Evolutionary conservation across 768 basidiomycete genomes (phyloP).

Genomic region (Russula ochroleuca): DNA sequence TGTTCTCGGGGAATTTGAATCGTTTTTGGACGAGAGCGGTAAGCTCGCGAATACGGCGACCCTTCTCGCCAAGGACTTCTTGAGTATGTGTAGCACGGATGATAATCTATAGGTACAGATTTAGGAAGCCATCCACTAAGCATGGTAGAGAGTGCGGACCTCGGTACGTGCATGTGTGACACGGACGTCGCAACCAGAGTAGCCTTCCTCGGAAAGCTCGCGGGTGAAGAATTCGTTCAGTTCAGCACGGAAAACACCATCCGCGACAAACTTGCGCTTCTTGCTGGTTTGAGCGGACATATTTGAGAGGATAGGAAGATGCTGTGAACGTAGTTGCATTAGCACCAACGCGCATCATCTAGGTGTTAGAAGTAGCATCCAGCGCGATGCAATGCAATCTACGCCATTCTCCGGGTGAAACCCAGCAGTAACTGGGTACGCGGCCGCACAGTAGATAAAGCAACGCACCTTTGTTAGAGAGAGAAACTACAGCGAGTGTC

Average conservation of each 20-base stretch:
- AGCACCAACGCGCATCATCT: conserved; percentile 18
- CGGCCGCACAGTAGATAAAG: background rate
- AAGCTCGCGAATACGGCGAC: conserved; percentile 97
- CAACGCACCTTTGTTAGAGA: conserved; percentile 16
- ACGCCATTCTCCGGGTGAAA: background rate
- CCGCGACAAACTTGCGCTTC: conserved; percentile 97
- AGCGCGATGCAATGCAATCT: conserved; percentile 10
- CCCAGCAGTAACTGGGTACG: background rate
- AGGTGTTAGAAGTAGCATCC: conserved; percentile 15
- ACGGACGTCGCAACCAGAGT: conserved; percentile 99
- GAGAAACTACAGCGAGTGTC: background rate
- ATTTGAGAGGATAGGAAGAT: conserved; percentile 34
- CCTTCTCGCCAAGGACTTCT: conserved; percentile 98
- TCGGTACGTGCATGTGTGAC: conserved; percentile 99
- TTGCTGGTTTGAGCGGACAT: conserved; percentile 93
- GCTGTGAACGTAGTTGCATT: conserved; percentile 17
- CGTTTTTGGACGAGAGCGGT: conserved; percentile 98
- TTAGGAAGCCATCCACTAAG: conserved; percentile 13
- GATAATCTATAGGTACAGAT: conserved; percentile 65
- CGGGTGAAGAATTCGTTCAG: conserved; percentile 98
- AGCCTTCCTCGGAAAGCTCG: conserved; percentile 98
- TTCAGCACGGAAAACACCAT: conserved; percentile 99
- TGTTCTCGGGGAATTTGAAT: conserved; percentile 99
- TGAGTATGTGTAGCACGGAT: conserved; percentile 99
- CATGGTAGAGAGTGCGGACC: conserved; percentile 38